Evolutionary conservation across 768 basidiomycete genomes (phyloP).

Genomic region (Calocera viscosa): DNA sequence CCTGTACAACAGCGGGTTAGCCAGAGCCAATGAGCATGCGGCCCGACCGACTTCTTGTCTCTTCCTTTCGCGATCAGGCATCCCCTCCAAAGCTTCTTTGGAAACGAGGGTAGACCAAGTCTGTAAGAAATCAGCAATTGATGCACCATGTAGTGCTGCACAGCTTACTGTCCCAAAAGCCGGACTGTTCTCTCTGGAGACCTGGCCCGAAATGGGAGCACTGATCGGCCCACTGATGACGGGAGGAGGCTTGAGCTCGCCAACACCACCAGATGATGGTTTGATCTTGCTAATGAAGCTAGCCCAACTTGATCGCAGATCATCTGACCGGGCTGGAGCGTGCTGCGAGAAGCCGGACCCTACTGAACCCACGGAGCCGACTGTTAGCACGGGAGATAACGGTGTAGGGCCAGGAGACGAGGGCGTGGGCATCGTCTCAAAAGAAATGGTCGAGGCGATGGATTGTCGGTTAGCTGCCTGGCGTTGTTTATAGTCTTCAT

Average conservation of each 20-base stretch:
- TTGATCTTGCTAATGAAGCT: conserved; percentile 8
- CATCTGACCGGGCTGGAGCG: background rate
- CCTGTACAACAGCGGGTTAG: conserved; percentile 32
- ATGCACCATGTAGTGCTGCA: conserved; percentile 11
- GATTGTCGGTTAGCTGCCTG: conserved; percentile 17
- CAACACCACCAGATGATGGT: background rate
- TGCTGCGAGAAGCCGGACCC: background rate
- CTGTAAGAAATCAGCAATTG: conserved; percentile 26
- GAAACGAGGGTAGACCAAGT: conserved; percentile 93
- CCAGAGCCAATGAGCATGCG: background rate
- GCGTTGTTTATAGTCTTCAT: conserved; percentile 62
- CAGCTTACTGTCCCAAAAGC: conserved; percentile 55
- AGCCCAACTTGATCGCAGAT: background rate
- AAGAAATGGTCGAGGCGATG: conserved; percentile 30
- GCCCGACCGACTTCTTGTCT: conserved; percentile 60
- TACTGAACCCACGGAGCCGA: background rate
- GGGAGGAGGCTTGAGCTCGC: conserved; percentile 22
- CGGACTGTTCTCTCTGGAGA: conserved; percentile 40
- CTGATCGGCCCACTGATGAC: conserved; percentile 47
- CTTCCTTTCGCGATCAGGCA: conserved; percentile 64
- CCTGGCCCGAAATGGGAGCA: conserved; percentile 37
- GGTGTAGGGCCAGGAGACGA: background rate
- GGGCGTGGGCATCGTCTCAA: conserved; percentile 18
- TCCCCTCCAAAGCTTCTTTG: conserved; percentile 64
- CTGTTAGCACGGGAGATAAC: background rate